Evolutionary conservation across 78 protist species (phyloP), one percentile per base, ranked within the genome.

Genomic region (Creolimax fragrantissima): DNA sequence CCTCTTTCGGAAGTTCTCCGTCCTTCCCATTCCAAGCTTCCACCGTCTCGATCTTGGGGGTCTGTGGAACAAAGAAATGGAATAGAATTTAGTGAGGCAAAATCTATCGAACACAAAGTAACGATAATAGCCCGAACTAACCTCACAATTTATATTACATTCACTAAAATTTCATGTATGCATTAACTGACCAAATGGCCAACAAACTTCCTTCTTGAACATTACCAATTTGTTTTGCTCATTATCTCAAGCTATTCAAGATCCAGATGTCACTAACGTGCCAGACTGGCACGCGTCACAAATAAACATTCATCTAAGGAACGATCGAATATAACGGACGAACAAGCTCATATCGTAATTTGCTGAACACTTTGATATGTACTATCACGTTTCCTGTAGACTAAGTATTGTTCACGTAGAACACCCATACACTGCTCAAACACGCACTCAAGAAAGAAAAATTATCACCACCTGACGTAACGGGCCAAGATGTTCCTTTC

Each of bases 21-120:
- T 45, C 91, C 2, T 45, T 89, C 42, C 91, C 91, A 66, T 89
- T 81, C 91, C 91, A 89, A 35, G 41, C 7, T 5, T 89, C 91
- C 2, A 24, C 85, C 2, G 2, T 45, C 3, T 4, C 91, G 17
- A 89, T 45, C 2, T 4, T 89, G 2, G 84, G 42, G 7, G 24
- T 24, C 74, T n/a, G n/a, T n/a, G n/a, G n/a, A n/a, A n/a, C n/a
- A n/a, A n/a, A n/a, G n/a, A n/a, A n/a, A n/a, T n/a, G n/a, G n/a
- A n/a, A n/a, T n/a, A n/a, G n/a, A n/a, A n/a, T n/a, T n/a, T n/a
- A n/a, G n/a, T n/a, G n/a, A n/a, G n/a, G n/a, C n/a, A n/a, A n/a
- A n/a, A n/a, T n/a, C n/a, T n/a, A n/a, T n/a, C n/a, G n/a, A n/a
- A n/a, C n/a, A n/a, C n/a, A n/a, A n/a, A n/a, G n/a, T n/a, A n/a